phyloP scores from a whole-genome alignment of 106 monocot species.

The Dendrobium catenatum region DNA sequence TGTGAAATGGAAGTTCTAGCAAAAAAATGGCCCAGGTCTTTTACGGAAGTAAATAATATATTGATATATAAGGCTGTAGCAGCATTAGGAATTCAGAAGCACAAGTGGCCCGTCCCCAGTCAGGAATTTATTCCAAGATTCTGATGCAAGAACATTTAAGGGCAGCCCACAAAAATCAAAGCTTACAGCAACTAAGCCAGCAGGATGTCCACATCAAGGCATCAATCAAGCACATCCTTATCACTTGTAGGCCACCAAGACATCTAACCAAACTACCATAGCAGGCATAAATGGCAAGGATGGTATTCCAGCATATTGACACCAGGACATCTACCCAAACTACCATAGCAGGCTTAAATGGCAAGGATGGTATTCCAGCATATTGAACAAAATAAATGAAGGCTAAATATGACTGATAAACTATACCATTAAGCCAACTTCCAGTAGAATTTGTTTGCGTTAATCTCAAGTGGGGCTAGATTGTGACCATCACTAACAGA shows the following conservation, averaged over 20 bases:
- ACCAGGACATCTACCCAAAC: constrained; percentile 10
- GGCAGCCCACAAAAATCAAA: neutral
- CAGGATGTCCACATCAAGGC: constrained; percentile 16
- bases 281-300: constrained; percentile 12
- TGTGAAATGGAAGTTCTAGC: no score
- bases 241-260: constrained; percentile 17
- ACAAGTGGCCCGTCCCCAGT: neutral
- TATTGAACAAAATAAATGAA: no score
- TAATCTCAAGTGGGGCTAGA: constrained; percentile 11
- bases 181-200: neutral
- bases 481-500: neutral
- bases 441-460: constrained; percentile 10
- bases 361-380: constrained; percentile 21
- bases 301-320: constrained; percentile 19
- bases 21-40: no score
- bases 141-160: constrained; percentile 24
- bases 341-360: constrained; percentile 9
- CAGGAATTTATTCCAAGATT: constrained; percentile 14
- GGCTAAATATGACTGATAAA: constrained; percentile 16
- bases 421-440: constrained; percentile 14
- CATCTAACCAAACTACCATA: constrained; percentile 6
- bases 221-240: constrained; percentile 9
- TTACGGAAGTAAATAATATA: neutral
- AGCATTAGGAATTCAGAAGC: constrained; percentile 5
- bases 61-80: neutral